These are phyloP conservation scores for Fusarium tupiense DNA, from an alignment of 2,329 filamentous ascomycete species.

Conservation along the genomic window DNA sequence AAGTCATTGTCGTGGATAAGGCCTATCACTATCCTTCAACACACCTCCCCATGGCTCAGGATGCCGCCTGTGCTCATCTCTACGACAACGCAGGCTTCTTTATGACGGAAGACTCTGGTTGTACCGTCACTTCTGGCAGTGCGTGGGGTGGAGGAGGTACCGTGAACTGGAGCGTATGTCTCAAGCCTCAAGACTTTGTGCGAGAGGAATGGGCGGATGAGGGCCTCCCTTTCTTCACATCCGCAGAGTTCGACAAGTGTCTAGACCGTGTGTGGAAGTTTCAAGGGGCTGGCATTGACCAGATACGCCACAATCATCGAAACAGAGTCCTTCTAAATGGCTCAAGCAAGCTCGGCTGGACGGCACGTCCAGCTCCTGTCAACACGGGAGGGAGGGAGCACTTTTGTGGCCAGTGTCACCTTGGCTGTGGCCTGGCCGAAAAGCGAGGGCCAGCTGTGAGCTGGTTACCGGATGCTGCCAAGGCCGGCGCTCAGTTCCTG, in stretches of 20 bases:
- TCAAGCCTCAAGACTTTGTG: conserved; percentile 77
- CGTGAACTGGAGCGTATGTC: conserved; percentile 80
- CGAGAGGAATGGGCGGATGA: conserved; percentile 81
- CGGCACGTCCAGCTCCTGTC: conserved; percentile 75
- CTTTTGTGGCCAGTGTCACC: conserved; percentile 73
- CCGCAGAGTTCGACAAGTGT: conserved; percentile 77
- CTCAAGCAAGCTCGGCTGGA: conserved; percentile 76
- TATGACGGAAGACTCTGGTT: conserved; percentile 64
- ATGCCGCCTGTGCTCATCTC: conserved; percentile 68
- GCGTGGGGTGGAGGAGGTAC: conserved; percentile 89
- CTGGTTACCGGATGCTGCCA: conserved; percentile 82
- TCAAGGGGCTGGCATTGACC: conserved; percentile 77
- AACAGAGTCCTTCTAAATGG: conserved; percentile 81
- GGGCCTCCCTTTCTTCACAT: conserved; percentile 78
- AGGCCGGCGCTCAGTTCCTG: conserved; percentile 80
- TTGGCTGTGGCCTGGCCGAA: conserved; percentile 71
- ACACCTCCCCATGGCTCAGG: conserved; percentile 78
- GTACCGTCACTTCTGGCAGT: conserved; percentile 73
- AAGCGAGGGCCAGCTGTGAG: conserved; percentile 83
- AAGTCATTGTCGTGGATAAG: conserved; percentile 85
- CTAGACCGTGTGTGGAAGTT: conserved; percentile 81
- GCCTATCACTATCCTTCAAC: conserved; percentile 78
- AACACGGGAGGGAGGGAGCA: conserved; percentile 81
- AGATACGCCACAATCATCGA: conserved; percentile 76
- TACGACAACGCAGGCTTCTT: conserved; percentile 74